Evolutionary conservation across 768 basidiomycete genomes (phyloP).

Genomic region (Lyophyllum decastes): DNA sequence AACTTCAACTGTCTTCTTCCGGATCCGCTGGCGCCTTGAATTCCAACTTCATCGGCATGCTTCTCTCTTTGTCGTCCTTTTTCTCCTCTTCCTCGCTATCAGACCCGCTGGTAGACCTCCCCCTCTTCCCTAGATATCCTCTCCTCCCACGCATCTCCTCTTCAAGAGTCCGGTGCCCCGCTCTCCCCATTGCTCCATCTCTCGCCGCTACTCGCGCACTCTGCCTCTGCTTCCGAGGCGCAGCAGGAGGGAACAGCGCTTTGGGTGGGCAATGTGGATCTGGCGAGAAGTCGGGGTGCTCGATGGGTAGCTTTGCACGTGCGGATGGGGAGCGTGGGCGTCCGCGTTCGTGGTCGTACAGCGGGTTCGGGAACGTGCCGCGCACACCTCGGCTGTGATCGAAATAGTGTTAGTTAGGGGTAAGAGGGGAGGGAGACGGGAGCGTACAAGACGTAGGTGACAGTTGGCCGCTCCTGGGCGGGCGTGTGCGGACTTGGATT

Average conservation of each 20-base stretch:
- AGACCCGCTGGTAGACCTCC: constrained; percentile 21
- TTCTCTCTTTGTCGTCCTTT: constrained; percentile 8
- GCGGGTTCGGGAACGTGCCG: constrained; percentile 62
- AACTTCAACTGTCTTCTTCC: neutral
- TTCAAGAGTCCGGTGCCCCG: constrained; percentile 4
- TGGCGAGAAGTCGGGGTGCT: constrained; percentile 69
- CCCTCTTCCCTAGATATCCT: constrained; percentile 4
- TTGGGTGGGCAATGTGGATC: constrained; percentile 54
- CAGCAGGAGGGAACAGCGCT: constrained; percentile 49
- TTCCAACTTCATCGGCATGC: constrained; percentile 27
- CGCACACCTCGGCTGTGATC: constrained; percentile 66
- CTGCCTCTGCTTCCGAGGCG: constrained; percentile 17
- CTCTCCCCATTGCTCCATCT: constrained; percentile 3
- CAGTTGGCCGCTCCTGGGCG: constrained; percentile 54
- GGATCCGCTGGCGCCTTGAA: constrained; percentile 21
- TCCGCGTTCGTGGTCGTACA: constrained; percentile 47
- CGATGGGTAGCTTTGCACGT: constrained; percentile 54
- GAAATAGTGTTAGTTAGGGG: constrained; percentile 1
- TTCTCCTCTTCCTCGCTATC: constrained; percentile 21
- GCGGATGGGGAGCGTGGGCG: constrained; percentile 45
- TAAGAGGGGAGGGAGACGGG: neutral
- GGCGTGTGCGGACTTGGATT: constrained; percentile 31
- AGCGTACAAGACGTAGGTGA: constrained; percentile 77
- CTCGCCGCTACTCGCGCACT: neutral
- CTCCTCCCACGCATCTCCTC: constrained; percentile 12